phyloP scores from a whole-genome alignment of 371 early-diverging fungal species.

The Lichtheimia ramosa region DNA sequence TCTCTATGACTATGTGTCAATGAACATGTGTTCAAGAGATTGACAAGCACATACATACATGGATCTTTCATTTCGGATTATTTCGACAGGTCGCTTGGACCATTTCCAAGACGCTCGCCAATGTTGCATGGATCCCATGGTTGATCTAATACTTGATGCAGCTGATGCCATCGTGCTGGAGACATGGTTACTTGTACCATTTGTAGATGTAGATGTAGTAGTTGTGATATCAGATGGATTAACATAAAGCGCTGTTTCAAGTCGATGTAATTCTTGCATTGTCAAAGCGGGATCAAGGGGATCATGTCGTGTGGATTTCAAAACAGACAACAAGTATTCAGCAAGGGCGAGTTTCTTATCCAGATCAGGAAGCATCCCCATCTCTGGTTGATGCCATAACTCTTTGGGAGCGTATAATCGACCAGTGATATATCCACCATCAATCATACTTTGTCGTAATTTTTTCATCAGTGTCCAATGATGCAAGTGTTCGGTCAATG shows the following conservation, averaged over 20 bases:
- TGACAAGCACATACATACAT: neutral
- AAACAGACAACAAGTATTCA: neutral
- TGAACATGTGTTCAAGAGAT: neutral
- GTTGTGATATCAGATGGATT: neutral
- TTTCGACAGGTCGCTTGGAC: neutral
- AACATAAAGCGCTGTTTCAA: neutral
- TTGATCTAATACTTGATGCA: too few species aligned
- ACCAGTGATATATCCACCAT: slow-evolving; percentile 28
- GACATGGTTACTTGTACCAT: neutral
- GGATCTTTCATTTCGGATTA: neutral
- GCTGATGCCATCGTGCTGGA: too few species aligned
- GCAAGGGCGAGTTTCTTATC: slow-evolving; percentile 5
- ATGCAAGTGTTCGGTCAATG: neutral
- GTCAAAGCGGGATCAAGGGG: neutral
- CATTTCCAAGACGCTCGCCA: slow-evolving; percentile 3
- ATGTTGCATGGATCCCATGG: neutral
- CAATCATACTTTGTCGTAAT: slow-evolving; percentile 18
- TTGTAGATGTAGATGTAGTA: neutral
- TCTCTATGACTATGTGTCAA: slow-evolving; percentile 4
- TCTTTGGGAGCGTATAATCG: slow-evolving; percentile 28
- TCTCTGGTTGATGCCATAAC: slow-evolving; percentile 19
- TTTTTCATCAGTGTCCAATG: slow-evolving; percentile 15
- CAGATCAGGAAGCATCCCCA: neutral
- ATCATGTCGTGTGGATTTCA: neutral
- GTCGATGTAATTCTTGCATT: neutral